Percentiles rank a stretch among this genome's conserved stretches.
Conservation (phyloP, 768 basidiomycete species). For the Termitomyces heimii region DNA sequence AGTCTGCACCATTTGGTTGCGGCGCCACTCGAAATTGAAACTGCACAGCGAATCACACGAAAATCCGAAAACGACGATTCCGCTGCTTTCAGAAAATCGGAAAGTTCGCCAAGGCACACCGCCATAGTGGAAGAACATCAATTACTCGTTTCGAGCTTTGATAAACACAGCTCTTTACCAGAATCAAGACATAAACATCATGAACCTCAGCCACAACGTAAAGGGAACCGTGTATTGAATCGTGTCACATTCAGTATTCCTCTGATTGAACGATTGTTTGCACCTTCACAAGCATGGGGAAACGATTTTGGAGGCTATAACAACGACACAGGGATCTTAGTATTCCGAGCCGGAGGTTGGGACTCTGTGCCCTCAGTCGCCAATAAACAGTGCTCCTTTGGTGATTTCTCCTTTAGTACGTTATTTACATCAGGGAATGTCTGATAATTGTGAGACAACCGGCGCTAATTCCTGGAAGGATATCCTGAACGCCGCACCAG, state of each 20-base stretch:
- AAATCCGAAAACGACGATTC: not conserved
- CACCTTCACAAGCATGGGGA: not conserved
- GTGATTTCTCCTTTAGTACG: not conserved
- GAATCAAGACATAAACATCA: not conserved
- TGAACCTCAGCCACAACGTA: constrained; percentile 4
- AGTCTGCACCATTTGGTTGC: constrained; percentile 11
- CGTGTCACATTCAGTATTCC: not conserved
- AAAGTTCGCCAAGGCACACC: not conserved
- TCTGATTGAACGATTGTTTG: not conserved
- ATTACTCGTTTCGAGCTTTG: not conserved
- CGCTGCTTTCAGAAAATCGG: not conserved
- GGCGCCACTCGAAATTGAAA: not conserved
- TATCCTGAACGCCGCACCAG: constrained; percentile 4
- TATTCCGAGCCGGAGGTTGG: not conserved
- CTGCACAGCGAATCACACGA: not conserved
- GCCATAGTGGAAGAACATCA: not conserved
- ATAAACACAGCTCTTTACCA: not conserved
- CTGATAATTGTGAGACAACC: not conserved
- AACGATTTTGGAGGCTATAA: not conserved
- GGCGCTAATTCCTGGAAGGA: not conserved
- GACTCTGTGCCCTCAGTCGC: not conserved
- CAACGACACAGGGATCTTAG: constrained; percentile 1
- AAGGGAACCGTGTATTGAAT: not conserved
- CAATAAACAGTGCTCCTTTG: not conserved
- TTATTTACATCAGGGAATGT: not conserved